phyloP scores from a whole-genome alignment of 495 filamentous ascomycete genomes.

The Aspergillus coremiiformis region DNA sequence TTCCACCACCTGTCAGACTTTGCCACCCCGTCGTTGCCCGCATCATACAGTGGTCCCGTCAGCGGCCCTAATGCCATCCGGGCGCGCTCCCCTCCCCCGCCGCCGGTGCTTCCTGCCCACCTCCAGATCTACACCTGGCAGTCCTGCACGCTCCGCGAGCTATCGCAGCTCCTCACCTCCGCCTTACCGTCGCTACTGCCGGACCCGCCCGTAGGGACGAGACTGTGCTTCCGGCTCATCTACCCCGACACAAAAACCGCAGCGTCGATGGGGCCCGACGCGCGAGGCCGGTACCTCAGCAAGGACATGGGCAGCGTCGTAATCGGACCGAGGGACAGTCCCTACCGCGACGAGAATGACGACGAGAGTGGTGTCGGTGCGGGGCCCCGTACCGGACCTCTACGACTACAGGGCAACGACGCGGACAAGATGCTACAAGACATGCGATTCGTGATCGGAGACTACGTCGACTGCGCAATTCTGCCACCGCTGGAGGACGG shows the following conservation, averaged over 20 bases:
- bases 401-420: constrained; percentile 45
- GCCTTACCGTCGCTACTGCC: constrained; percentile 65
- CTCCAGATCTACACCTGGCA: constrained; percentile 86
- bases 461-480: constrained; percentile 78
- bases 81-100: constrained; percentile 25
- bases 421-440: constrained; percentile 67
- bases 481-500: constrained; percentile 68
- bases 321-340: constrained; percentile 41
- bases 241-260: constrained; percentile 67
- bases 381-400: constrained; percentile 11
- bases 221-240: constrained; percentile 78
- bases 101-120: constrained; percentile 52
- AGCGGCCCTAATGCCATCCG: constrained; percentile 34
- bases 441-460: constrained; percentile 75
- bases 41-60: constrained; percentile 19
- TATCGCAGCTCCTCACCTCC: constrained; percentile 64
- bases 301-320: constrained; percentile 81
- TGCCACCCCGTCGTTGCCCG: constrained; percentile 12
- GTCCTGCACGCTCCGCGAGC: constrained; percentile 73
- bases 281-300: constrained; percentile 54
- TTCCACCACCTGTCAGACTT: constrained; percentile 55
- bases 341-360: constrained; percentile 40
- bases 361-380: constrained; percentile 26
- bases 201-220: constrained; percentile 67
- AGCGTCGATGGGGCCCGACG: constrained; percentile 36